Percentiles rank a stretch among this genome's conserved stretches.
These are phyloP conservation scores for Arthrobotrys megalospora DNA, from an alignment of 2,329 filamentous ascomycete species.

Conservation along the genomic window DNA sequence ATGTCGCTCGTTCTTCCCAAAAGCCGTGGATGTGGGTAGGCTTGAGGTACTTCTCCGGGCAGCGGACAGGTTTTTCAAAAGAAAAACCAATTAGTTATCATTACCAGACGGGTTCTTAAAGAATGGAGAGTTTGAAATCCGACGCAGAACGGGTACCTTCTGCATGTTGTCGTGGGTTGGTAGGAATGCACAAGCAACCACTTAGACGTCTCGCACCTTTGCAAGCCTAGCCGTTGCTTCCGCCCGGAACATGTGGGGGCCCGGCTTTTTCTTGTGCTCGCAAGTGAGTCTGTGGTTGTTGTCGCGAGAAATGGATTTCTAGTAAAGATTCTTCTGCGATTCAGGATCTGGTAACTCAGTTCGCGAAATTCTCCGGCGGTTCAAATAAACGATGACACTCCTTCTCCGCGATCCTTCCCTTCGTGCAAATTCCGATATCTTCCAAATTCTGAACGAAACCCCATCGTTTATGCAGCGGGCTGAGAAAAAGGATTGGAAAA, in stretches of 20 bases:
- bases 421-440: background rate
- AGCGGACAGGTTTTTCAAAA: background rate
- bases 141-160: too few species aligned
- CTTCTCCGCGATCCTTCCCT: slow-evolving; percentile 5
- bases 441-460: background rate
- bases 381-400: background rate
- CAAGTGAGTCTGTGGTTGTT: slow-evolving; percentile 18
- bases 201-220: too few species aligned
- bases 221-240: background rate
- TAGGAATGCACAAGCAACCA: too few species aligned
- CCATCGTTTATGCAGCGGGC: slow-evolving; percentile 1
- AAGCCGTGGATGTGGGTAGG: background rate
- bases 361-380: slow-evolving; percentile 31
- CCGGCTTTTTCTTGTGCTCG: slow-evolving; percentile 59
- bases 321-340: background rate
- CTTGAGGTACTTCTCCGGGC: background rate
- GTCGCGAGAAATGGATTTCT: background rate
- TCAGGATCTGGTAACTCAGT: slow-evolving; percentile 37
- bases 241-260: background rate
- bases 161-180: background rate
- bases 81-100: slow-evolving; percentile 6
- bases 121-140: background rate
- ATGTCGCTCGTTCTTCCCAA: background rate
- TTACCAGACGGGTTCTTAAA: background rate
- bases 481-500: background rate